Evolutionary conservation across 2,329 filamentous ascomycete genomes (phyloP), one percentile per base, ranked within the genome.

Genomic region (Plenodomus lindquistii): DNA sequence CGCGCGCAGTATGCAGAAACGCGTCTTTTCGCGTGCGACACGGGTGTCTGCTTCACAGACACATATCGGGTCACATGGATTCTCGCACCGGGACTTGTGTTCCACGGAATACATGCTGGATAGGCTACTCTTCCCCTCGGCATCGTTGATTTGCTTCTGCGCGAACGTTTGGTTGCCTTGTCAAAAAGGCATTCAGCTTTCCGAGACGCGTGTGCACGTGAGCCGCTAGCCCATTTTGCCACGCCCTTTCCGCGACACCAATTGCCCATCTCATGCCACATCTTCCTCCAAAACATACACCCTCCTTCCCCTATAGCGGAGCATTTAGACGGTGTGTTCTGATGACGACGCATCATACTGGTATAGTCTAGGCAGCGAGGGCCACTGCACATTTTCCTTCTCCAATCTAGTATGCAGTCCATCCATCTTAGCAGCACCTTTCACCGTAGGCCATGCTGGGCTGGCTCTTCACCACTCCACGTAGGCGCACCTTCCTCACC

Each of bases 281-380:
- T 37, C 35, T 7, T 20, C 16, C 18, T 13, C 18, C 35, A 37
- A 18, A 20, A 37, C 35, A 3, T 5, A 6, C 18, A 10, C 4
- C 6, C 2, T 39, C 22, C 18, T 3, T 36, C 40, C 34, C 22
- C 20, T 40, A 7, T 31, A 15, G 11, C 40, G 42, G 46, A 16
- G 18, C 21, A 18, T 18, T 45, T 44, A 44, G 43, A 46, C 34
- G 11, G 29, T 13, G 27, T 29, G 11, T 34, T 17, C 16, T 40
- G 29, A 15, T 13, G 11, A n/a, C 11, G 34, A 41, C 9, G 21
- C n/a, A 21, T 31, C 18, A 31, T 43, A 8, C 19, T 34, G 17
- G 57, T 59, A 57, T 54, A 40, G 37, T 46, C 37, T 61, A 69
- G 66, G 67, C 67, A 70, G 51, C 62, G 36, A 56, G 40, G 37